A percentile compares a stretch with the other conserved stretches of the same genome.
Evolutionary conservation across 768 basidiomycete species (phyloP).

Genomic region (Gymnopilus junonius): DNA sequence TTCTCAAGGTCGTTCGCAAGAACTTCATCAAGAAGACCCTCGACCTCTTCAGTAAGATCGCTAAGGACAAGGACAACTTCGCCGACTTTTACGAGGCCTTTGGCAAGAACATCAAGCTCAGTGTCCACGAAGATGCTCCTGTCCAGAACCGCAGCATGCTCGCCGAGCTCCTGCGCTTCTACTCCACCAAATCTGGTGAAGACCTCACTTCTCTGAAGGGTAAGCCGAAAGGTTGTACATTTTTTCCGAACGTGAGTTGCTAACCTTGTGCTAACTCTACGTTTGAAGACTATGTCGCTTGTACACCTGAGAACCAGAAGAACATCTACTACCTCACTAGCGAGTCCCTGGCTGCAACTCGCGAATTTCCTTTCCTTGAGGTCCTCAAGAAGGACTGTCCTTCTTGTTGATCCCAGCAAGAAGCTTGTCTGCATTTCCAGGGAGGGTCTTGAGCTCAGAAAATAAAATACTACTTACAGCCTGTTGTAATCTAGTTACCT

Average conservation of each 20-base stretch:
- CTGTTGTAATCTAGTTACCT: too few relatives aligned
- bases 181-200: conserved; percentile 91
- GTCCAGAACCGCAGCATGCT: conserved; percentile 99
- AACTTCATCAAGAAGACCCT: conserved; percentile 98
- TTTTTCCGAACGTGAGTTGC: neutral
- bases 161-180: conserved; percentile 98
- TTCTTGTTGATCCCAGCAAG: conserved; percentile 98
- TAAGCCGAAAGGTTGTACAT: conserved; percentile 29
- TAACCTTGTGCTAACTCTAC: too few relatives aligned
- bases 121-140: conserved; percentile 98
- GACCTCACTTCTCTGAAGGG: conserved; percentile 95
- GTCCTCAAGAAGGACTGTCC: conserved; percentile 98
- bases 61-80: conserved; percentile 99
- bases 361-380: conserved; percentile 98
- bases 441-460: conserved; percentile 98
- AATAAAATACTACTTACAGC: too few relatives aligned
- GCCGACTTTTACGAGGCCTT: conserved; percentile 96
- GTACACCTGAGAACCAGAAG: conserved; percentile 98
- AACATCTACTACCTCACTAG: conserved; percentile 99
- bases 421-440: conserved; percentile 98
- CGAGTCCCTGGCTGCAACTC: conserved; percentile 88
- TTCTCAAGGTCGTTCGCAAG: conserved; percentile 99
- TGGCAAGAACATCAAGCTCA: conserved; percentile 99
- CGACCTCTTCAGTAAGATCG: conserved; percentile 93
- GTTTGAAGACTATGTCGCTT: conserved; percentile 89